Evolutionary conservation across 768 basidiomycete species (phyloP).

Genomic region (Tylopilus balloui): DNA sequence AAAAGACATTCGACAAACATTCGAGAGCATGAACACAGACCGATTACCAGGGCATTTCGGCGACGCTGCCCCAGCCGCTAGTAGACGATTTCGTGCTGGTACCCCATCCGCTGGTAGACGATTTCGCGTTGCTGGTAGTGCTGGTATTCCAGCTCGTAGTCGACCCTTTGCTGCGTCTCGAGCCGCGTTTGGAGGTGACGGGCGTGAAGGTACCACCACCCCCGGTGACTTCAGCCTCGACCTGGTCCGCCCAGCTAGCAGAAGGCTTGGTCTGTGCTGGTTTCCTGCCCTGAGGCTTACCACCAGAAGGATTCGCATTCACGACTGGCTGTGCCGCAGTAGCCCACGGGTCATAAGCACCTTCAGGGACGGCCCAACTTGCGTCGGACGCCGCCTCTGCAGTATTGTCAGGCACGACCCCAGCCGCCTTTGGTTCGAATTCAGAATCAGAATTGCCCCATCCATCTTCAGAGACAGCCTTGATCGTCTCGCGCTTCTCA

Average conservation of each 20-base stretch:
- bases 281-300: slow-evolving; percentile 7
- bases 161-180: slow-evolving; percentile 13
- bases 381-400: slow-evolving; percentile 15
- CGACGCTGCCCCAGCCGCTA: slow-evolving; percentile 18
- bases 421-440: slow-evolving; percentile 6
- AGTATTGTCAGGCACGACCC: not conserved
- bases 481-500: slow-evolving; percentile 20
- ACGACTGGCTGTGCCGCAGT: not conserved
- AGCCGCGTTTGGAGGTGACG: slow-evolving; percentile 11
- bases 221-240: slow-evolving; percentile 17
- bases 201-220: not conserved
- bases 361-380: slow-evolving; percentile 24
- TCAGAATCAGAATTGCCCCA: slow-evolving; percentile 24
- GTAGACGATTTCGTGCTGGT: not conserved
- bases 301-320: slow-evolving; percentile 3
- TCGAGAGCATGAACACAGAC: not conserved
- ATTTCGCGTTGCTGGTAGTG: not conserved
- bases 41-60: slow-evolving; percentile 24
- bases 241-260: slow-evolving; percentile 28
- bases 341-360: slow-evolving; percentile 23
- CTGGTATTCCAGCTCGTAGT: slow-evolving; percentile 10
- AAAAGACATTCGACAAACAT: too few relatives aligned
- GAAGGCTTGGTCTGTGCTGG: not conserved
- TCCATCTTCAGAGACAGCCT: slow-evolving; percentile 4
- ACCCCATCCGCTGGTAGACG: slow-evolving; percentile 18